Evolutionary conservation across 2,329 filamentous ascomycete species (phyloP).

Genomic region (Curvularia hawaiiensis): DNA sequence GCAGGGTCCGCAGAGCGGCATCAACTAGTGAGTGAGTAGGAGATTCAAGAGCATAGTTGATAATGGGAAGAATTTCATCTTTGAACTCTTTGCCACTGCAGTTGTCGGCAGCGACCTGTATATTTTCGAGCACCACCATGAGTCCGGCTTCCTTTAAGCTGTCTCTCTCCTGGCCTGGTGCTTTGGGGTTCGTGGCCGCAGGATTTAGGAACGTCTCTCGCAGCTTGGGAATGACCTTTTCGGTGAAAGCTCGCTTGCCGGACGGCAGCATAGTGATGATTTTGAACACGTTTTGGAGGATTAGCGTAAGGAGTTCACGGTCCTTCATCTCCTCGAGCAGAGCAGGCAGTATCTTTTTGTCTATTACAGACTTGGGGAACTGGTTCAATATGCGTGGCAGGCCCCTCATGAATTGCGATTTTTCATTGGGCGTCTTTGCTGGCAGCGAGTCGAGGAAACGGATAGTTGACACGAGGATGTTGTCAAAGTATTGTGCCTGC

Average conservation of each 20-base stretch:
- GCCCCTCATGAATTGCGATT: slow-evolving; percentile 88
- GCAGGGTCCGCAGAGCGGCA: slow-evolving; percentile 77
- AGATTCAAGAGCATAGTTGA: slow-evolving; percentile 83
- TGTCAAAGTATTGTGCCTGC: slow-evolving; percentile 95
- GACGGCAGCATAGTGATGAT: slow-evolving; percentile 77
- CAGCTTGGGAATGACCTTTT: slow-evolving; percentile 82
- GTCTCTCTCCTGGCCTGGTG: slow-evolving; percentile 71
- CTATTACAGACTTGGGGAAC: slow-evolving; percentile 91
- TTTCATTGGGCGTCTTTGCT: slow-evolving; percentile 89
- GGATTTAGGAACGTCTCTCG: slow-evolving; percentile 79
- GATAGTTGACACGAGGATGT: slow-evolving; percentile 93
- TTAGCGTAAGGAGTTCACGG: slow-evolving; percentile 79
- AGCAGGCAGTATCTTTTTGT: slow-evolving; percentile 90
- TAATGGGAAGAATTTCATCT: slow-evolving; percentile 88
- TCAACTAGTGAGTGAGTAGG: slow-evolving; percentile 89
- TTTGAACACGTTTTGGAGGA: slow-evolving; percentile 90
- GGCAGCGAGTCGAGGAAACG: slow-evolving; percentile 91
- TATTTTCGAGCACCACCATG: slow-evolving; percentile 88
- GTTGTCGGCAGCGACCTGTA: slow-evolving; percentile 75
- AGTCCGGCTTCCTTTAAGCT: slow-evolving; percentile 84
- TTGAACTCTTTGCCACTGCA: slow-evolving; percentile 93
- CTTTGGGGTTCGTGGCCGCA: slow-evolving; percentile 44
- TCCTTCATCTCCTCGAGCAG: slow-evolving; percentile 94
- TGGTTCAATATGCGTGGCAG: slow-evolving; percentile 85
- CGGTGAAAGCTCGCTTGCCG: slow-evolving; percentile 77